Evolutionary conservation across 148 eudicot genomes (phyloP).

Genomic region (Rhododendron simsii): DNA sequence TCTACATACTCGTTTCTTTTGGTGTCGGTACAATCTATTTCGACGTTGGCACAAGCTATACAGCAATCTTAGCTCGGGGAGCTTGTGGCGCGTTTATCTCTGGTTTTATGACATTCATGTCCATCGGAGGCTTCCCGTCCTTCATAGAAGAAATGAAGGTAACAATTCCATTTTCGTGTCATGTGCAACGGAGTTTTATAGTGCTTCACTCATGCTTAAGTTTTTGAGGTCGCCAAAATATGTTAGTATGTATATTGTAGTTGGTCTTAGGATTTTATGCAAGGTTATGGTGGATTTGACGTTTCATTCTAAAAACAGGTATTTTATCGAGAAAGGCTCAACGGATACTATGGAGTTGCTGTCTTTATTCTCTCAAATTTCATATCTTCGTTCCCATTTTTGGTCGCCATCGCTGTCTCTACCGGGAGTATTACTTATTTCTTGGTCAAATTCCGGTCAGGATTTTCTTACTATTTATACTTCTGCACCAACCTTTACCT

Average conservation of each 20-base stretch:
- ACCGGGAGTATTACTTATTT: conserved; percentile 61
- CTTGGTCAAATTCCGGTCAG: conserved; percentile 76
- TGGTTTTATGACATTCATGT: conserved; percentile 97
- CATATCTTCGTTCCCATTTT: conserved; percentile 71
- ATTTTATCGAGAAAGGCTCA: conserved; percentile 66
- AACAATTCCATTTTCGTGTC: conserved; percentile 18
- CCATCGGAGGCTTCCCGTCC: conserved; percentile 95
- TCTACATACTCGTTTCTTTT: conserved; percentile 53
- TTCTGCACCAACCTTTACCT: conserved; percentile 28
- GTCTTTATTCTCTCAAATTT: conserved; percentile 73
- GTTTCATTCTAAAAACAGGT: conserved; percentile 31
- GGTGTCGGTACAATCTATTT: conserved; percentile 74
- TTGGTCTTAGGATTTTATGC: neutral
- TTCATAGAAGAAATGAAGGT: conserved; percentile 92
- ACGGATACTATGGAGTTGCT: conserved; percentile 72
- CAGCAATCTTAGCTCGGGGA: conserved; percentile 78
- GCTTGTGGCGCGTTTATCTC: conserved; percentile 84
- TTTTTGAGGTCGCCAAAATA: neutral
- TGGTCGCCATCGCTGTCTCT: conserved; percentile 41
- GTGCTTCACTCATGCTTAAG: conserved; percentile 7
- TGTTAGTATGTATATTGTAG: neutral
- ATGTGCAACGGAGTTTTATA: neutral
- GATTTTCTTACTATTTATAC: conserved; percentile 49
- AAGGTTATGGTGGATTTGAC: neutral
- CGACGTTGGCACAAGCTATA: conserved; percentile 72